These are phyloP conservation scores for Cryptomeria japonica DNA, from an alignment of 75 land plant species.

Conservation along the genomic window DNA sequence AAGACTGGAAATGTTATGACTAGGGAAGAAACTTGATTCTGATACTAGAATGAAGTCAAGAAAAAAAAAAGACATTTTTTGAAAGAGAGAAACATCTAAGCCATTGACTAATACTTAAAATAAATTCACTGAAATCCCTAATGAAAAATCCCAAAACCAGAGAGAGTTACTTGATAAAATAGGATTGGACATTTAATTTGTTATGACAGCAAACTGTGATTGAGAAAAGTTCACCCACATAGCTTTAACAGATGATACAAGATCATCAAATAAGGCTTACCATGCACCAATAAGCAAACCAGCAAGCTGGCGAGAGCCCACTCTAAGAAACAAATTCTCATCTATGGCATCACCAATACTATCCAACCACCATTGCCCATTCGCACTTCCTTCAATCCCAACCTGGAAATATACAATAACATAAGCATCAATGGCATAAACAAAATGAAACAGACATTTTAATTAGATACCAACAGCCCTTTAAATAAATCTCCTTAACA, in stretches of 20 bases:
- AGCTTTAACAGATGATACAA: background rate
- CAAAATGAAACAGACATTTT: background rate
- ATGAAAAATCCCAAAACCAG: background rate
- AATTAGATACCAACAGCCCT: background rate
- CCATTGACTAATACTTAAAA: background rate
- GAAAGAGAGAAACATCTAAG: background rate
- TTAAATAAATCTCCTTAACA: background rate
- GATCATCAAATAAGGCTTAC: conserved; percentile 34
- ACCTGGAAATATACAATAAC: conserved; percentile 47
- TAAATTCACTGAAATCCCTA: background rate
- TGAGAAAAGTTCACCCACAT: background rate
- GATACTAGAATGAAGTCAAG: background rate
- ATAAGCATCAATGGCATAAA: background rate
- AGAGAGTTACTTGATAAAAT: background rate
- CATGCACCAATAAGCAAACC: conserved; percentile 88
- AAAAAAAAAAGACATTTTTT: background rate
- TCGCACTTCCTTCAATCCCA: conserved; percentile 84
- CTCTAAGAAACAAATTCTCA: conserved; percentile 70
- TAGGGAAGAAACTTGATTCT: background rate
- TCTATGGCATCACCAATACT: conserved; percentile 66
- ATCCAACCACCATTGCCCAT: conserved; percentile 96
- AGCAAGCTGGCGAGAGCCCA: conserved; percentile 90
- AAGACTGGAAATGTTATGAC: background rate
- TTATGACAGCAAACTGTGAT: background rate
- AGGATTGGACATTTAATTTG: background rate